These are phyloP conservation scores for Magnusiomyces suaveolens DNA, from an alignment of 1,139 yeast species.

Conservation along the genomic window DNA sequence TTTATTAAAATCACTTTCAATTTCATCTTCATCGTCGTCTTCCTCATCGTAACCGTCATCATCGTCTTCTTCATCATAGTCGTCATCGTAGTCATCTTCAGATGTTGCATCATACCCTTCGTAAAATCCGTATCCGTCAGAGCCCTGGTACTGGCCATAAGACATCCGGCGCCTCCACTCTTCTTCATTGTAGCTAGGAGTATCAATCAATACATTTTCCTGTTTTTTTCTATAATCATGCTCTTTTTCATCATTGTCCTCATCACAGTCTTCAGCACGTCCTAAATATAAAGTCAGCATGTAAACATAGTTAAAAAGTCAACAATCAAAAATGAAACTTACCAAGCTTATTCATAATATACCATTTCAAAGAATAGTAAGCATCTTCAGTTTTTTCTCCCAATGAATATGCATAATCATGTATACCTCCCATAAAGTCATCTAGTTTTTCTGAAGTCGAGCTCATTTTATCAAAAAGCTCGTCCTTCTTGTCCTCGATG, in stretches of 20 bases:
- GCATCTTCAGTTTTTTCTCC: neutral
- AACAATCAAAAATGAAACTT: neutral
- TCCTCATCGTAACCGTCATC: neutral
- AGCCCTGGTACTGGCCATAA: neutral
- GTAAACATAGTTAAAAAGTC: neutral
- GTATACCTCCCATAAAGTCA: neutral
- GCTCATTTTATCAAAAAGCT: neutral
- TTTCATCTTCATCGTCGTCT: neutral
- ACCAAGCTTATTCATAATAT: neutral
- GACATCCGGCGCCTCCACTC: neutral
- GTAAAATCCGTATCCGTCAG: neutral
- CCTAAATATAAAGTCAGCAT: neutral
- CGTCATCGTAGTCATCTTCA: neutral
- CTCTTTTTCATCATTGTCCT: neutral
- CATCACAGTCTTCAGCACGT: neutral
- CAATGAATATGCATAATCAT: neutral
- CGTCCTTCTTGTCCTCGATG: neutral
- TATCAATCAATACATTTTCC: neutral
- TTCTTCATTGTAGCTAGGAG: neutral
- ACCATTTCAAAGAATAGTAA: neutral
- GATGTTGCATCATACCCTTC: constrained; percentile 2
- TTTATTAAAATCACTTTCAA: neutral
- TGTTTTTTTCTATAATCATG: neutral
- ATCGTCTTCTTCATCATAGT: neutral
- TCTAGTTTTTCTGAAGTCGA: neutral